phyloP scores from a whole-genome alignment of 2,329 filamentous ascomycete species.

The Ceratocystis papillata region DNA sequence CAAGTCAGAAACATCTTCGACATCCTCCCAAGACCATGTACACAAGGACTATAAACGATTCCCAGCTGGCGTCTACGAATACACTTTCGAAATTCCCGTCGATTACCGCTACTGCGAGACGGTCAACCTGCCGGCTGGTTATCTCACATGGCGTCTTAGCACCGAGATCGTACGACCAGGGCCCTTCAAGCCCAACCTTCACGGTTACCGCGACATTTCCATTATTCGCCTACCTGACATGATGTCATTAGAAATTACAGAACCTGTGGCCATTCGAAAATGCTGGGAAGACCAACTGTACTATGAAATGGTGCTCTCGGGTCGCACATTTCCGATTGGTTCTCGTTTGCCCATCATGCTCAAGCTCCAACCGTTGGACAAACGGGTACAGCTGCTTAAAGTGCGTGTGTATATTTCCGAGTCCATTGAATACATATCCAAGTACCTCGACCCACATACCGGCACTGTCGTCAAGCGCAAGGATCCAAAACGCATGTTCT shows the following conservation, averaged over 20 bases:
- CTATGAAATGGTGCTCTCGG: constrained; percentile 92
- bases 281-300: constrained; percentile 93
- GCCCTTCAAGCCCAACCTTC: constrained; percentile 78
- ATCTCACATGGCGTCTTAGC: constrained; percentile 79
- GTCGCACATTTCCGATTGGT: constrained; percentile 86
- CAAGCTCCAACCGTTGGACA: constrained; percentile 82
- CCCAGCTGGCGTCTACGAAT: constrained; percentile 56
- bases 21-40: constrained; percentile 26
- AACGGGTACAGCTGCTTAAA: constrained; percentile 75
- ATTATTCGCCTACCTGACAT: constrained; percentile 80
- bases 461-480: constrained; percentile 41
- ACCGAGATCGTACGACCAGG: constrained; percentile 76
- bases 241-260: constrained; percentile 77
- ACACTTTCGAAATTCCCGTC: constrained; percentile 75
- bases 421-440: constrained; percentile 78
- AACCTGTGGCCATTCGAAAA: constrained; percentile 85
- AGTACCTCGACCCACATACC: constrained; percentile 20
- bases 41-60: constrained; percentile 77
- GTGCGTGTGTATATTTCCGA: constrained; percentile 88
- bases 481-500: constrained; percentile 71
- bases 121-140: constrained; percentile 75
- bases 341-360: constrained; percentile 84
- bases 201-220: constrained; percentile 69
- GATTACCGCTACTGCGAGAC: constrained; percentile 84
- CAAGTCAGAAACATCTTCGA: constrained; percentile 35